Conservation (phyloP, 1,284 basidiomycete species). For the Tylopilus sp. region DNA sequence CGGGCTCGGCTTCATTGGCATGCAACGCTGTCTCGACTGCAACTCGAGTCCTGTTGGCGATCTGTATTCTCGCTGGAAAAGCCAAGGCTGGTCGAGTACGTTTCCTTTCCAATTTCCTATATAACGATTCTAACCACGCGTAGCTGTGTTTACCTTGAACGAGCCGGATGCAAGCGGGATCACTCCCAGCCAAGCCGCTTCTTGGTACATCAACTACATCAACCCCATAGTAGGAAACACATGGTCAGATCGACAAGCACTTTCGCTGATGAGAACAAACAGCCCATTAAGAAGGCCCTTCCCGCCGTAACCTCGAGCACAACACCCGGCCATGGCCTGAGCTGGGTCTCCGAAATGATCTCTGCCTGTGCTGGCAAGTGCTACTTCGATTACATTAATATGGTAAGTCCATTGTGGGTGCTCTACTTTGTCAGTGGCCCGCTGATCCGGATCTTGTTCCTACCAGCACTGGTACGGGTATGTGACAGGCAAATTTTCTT, state of each 20-base stretch:
- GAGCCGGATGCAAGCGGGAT: conserved; percentile 35
- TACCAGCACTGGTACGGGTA: conserved; percentile 37
- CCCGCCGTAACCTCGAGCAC: conserved; percentile 35
- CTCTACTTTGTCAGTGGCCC: not conserved
- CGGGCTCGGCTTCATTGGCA: conserved; percentile 38
- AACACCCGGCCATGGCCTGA: conserved; percentile 29
- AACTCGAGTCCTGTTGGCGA: conserved; percentile 35
- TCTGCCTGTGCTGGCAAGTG: conserved; percentile 31
- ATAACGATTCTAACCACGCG: not conserved
- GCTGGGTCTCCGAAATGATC: conserved; percentile 37
- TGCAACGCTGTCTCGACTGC: conserved; percentile 39
- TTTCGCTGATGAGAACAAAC: conserved; percentile 2
- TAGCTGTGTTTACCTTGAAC: conserved; percentile 38
- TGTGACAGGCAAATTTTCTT: not conserved
- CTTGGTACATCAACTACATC: conserved; percentile 37
- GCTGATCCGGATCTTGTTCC: not conserved
- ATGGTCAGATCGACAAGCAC: not conserved
- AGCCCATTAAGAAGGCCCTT: conserved; percentile 35
- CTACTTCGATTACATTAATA: conserved; percentile 34
- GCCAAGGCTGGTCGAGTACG: conserved; percentile 34
- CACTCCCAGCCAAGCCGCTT: conserved; percentile 30
- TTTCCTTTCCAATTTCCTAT: not conserved
- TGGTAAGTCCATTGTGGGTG: conserved; percentile 12
- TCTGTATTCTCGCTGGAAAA: conserved; percentile 32
- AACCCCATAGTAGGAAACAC: conserved; percentile 32